Evolutionary conservation across 2,329 filamentous ascomycete genomes (phyloP), one percentile per base, ranked within the genome.

Genomic region (Pleoardoris graminearum): DNA sequence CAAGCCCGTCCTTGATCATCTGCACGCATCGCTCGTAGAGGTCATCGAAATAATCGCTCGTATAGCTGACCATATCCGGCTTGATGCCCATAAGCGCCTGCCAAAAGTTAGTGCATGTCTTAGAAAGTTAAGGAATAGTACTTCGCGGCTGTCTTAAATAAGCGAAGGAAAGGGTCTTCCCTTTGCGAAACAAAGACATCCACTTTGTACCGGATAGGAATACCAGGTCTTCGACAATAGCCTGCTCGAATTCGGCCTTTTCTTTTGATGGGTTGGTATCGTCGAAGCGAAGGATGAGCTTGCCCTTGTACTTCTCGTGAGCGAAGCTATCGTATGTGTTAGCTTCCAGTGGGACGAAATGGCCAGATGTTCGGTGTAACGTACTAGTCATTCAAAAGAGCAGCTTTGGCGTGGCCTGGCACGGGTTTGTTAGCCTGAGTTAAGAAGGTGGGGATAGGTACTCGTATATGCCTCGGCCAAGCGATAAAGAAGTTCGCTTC

Each of bases 221-320:
- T n/a, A n/a, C n/a, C 25, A 27, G 25, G 25, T 27, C 25, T 10
- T 27, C 25, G 10, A 27, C 25, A 27, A 27, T 27, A 17, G 33
- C 10, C n/a, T 16, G 14, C 72, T 97, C 88, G 73, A 88, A 99
- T 77, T 97, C 94, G 72, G 93, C 86, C 79, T 96, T 97, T 81
- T 99, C 94, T 75, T 97, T 97, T 54, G 89, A 87, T 7, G 94
- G 94, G 76, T 99, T 99, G 51, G 94, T 99, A 70, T 99, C 94
- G 71, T 99, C 94, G 69, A 99, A 94, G 54, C 94, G 89, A 44
- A 97, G 84, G 54, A 95, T 86, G 65, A 99, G 81, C 66, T 88
- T 95, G 67, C 94, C 94, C 55, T 93, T 87, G 80, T 96, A 96
- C 64, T 91, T 89, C 72, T 91, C 88, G 75, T 97, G 91, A 38